Evolutionary conservation across 768 basidiomycete genomes (phyloP), one percentile per base, ranked within the genome.

Genomic region (Boletus subcaerulescens): DNA sequence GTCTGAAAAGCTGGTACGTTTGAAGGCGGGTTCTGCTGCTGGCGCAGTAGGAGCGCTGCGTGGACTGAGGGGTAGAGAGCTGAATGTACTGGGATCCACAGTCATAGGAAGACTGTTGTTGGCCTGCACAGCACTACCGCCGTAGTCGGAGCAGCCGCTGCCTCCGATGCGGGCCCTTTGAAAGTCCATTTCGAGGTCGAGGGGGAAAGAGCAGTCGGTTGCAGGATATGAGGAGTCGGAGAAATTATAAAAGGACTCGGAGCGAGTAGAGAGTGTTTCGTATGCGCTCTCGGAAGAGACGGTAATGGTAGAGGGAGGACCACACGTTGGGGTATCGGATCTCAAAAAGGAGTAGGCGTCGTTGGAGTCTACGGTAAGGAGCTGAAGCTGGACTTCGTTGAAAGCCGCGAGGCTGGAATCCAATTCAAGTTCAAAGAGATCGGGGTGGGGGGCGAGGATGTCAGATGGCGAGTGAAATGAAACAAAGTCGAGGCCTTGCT

Each of bases 371-470:
- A 87, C 81, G 63, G 81, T 80, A 60, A 84, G 75, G 58, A 84
- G 77, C 67, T 85, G 81, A 52, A 83, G 76, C 65, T 83, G 78
- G 68, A 76, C 72, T 58, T 84, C 79, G 75, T 87, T 82, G 68
- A 85, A 81, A 42, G 80, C 83, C 63, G 82, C 82, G 64, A 89
- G 81, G 73, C 76, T 80, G 33, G 76, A 77, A 73, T 91, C 90
- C 65, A 93, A 80, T 73, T 93, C 91, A 48, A 81, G 80, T 69
- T 92, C 91, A 75, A 93, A 92, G 59, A 84, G 78, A 77, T 91
- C 89, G 57, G 88, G 86, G 66, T 87, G 82, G 42, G 89, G 88
- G 50, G 86, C 87, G 63, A 84, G 77, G 73, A 88, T 80, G 74
- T 89, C 88, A 55, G 81, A 76, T 61, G 83, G 80, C 58, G 81